Evolutionary conservation across 192 early-diverging fungal genomes (phyloP), one percentile per base, ranked within the genome.

Genomic region (Backusella circina): DNA sequence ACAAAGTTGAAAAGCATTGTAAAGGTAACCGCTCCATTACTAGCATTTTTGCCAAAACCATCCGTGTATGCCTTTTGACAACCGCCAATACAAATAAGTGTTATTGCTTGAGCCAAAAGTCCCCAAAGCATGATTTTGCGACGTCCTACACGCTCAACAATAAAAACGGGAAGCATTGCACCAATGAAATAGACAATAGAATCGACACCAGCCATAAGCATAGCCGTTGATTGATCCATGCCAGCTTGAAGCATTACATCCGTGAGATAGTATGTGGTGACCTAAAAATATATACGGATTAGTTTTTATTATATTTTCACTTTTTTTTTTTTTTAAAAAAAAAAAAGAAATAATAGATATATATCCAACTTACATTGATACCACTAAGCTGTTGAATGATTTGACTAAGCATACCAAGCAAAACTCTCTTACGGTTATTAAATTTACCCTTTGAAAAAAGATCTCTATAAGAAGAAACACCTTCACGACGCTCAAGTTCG

Each of bases 111-210:
- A 8, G 28, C 84, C 16, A 91, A 57, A 16, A 86, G 86, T 5
- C 94, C 94, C 47, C 83, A 83, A 41, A 92, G 72, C 4, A 94
- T 83, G 7, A 95, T 86, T 71, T 80, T 84, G 28, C 88, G 78
- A 10, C 94, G 88, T n/a, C 94, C 94, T 72, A 90, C 79, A 16
- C 86, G 81, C 41, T 95, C 93, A 54, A 95, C 80, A 68, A 84
- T 82, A 51, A 88, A 84, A 72, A 94, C 91, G n/a, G 88, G 90
- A 1, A 92, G 90, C 33, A 95, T 77, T 0, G 93, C 92, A 2
- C 86, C 77, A 33, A 94, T 76, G 39, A 92, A 79, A 79, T 95
- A 94, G 70, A 95, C 83, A 37, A 91, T 78, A 1, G 91, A 85
- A 71, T 90, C 91, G 67, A 92, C 81, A 38, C 89, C 90, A 3